Conservation (phyloP, 192 early-diverging fungal genomes). For the Coemansia sp. region DNA sequence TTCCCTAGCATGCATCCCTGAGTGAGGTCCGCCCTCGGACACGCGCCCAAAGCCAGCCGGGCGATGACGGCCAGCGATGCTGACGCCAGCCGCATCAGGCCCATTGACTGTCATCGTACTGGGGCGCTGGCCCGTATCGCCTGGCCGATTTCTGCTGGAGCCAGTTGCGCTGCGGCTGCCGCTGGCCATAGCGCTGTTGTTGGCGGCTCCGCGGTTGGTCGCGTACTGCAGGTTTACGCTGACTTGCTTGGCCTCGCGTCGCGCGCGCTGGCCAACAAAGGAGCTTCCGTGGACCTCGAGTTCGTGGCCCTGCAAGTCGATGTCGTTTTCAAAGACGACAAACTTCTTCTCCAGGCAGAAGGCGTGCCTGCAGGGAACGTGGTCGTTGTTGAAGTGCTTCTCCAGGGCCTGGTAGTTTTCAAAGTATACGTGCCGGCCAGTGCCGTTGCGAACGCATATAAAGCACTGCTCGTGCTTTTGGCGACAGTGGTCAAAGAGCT, state of each 20-base stretch:
- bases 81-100: slow-evolving; percentile 41
- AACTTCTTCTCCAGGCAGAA: slow-evolving; percentile 94
- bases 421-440: slow-evolving; percentile 84
- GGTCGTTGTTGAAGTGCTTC: slow-evolving; percentile 82
- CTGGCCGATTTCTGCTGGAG: background rate
- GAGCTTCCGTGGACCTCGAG: slow-evolving; percentile 55
- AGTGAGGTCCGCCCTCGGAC: background rate
- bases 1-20: background rate
- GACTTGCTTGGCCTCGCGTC: slow-evolving; percentile 44
- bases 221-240: slow-evolving; percentile 38
- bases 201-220: slow-evolving; percentile 6
- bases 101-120: slow-evolving; percentile 46
- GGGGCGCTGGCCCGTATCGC: slow-evolving; percentile 16
- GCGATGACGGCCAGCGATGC: slow-evolving; percentile 44
- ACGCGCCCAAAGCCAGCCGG: slow-evolving; percentile 43
- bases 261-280: slow-evolving; percentile 38
- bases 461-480: slow-evolving; percentile 95
- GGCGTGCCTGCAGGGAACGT: slow-evolving; percentile 78
- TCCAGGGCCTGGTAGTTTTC: slow-evolving; percentile 79
- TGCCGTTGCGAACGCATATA: slow-evolving; percentile 74
- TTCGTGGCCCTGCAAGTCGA: slow-evolving; percentile 92
- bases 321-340: slow-evolving; percentile 90
- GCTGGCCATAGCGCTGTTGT: slow-evolving; percentile 2
- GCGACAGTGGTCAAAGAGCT: slow-evolving; percentile 94
- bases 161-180: background rate